phyloP scores from a whole-genome alignment of 331 rosid species.

The Acacia concinna region DNA sequence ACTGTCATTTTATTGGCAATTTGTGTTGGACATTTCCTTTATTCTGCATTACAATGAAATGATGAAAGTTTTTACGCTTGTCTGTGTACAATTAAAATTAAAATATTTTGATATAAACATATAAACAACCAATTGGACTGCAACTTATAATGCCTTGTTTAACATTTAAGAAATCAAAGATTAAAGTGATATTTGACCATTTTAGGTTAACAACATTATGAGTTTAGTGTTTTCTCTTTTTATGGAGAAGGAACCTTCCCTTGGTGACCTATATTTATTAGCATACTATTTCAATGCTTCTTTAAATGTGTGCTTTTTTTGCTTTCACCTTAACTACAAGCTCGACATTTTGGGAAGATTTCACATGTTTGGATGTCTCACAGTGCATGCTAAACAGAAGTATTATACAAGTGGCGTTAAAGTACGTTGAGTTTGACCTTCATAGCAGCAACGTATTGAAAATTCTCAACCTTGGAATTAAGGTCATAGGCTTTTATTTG shows the following conservation, averaged over 20 bases:
- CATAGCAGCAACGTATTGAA: constrained; percentile 46
- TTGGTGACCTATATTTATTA: background rate
- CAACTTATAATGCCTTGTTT: background rate
- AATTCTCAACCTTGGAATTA: constrained; percentile 67
- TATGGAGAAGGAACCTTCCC: background rate
- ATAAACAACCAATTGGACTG: background rate
- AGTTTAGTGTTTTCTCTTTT: background rate
- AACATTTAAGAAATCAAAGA: constrained; percentile 5
- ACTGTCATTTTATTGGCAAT: background rate
- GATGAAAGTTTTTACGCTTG: background rate
- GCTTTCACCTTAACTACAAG: constrained; percentile 62
- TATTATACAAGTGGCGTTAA: constrained; percentile 56
- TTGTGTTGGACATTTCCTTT: background rate
- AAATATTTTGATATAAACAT: background rate
- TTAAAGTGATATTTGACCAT: background rate
- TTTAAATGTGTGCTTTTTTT: constrained; percentile 26
- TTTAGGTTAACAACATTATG: background rate
- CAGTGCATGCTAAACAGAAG: constrained; percentile 80
- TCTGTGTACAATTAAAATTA: background rate
- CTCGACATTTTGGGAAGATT: constrained; percentile 84
- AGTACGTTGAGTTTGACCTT: constrained; percentile 45
- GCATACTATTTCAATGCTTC: constrained; percentile 15
- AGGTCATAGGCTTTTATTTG: constrained; percentile 44
- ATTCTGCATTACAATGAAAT: background rate
- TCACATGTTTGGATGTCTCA: constrained; percentile 81